Evolutionary conservation across 2,329 filamentous ascomycete species (phyloP).

Genomic region (Graphilbum ipis-grandicollis): DNA sequence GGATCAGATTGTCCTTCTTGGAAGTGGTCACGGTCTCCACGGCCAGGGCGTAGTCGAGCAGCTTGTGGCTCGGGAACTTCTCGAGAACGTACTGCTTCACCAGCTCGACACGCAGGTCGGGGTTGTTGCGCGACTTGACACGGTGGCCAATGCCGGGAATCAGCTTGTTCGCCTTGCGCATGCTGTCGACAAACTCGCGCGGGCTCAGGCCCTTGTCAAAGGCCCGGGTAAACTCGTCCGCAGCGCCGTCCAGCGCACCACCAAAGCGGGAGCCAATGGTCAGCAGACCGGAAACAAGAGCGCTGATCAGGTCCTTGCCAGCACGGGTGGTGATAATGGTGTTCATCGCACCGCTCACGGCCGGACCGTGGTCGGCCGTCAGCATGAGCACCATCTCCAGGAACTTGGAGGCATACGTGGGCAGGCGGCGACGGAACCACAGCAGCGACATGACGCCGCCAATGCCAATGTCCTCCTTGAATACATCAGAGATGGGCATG

Average conservation of each 20-base stretch:
- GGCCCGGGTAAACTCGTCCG: slow-evolving; percentile 95
- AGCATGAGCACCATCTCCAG: slow-evolving; percentile 99
- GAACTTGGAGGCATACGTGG: slow-evolving; percentile 94
- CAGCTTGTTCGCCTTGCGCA: slow-evolving; percentile 99
- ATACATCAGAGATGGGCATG: slow-evolving; percentile 99
- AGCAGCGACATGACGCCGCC: slow-evolving; percentile 99
- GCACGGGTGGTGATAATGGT: slow-evolving; percentile 99
- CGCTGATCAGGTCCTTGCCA: slow-evolving; percentile 94
- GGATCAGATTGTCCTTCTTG: slow-evolving; percentile 99
- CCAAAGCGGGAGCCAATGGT: slow-evolving; percentile 97
- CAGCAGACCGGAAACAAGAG: slow-evolving; percentile 87
- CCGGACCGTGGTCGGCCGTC: slow-evolving; percentile 95
- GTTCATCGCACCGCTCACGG: slow-evolving; percentile 99
- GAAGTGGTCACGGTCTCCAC: slow-evolving; percentile 97
- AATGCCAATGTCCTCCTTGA: slow-evolving; percentile 96
- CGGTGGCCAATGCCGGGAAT: slow-evolving; percentile 98
- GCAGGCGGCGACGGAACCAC: slow-evolving; percentile 97
- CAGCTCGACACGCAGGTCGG: slow-evolving; percentile 96
- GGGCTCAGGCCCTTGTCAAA: slow-evolving; percentile 97
- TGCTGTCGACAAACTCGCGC: slow-evolving; percentile 95
- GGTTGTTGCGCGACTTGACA: slow-evolving; percentile 99
- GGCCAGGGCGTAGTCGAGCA: slow-evolving; percentile 95
- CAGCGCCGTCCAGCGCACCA: slow-evolving; percentile 93
- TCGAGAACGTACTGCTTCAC: slow-evolving; percentile 98
- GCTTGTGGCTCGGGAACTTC: slow-evolving; percentile 95